Percentiles rank a stretch among this genome's conserved stretches.
phyloP scores from a whole-genome alignment of 2,329 filamentous ascomycete genomes.

The Ceratocystis albifundus region DNA sequence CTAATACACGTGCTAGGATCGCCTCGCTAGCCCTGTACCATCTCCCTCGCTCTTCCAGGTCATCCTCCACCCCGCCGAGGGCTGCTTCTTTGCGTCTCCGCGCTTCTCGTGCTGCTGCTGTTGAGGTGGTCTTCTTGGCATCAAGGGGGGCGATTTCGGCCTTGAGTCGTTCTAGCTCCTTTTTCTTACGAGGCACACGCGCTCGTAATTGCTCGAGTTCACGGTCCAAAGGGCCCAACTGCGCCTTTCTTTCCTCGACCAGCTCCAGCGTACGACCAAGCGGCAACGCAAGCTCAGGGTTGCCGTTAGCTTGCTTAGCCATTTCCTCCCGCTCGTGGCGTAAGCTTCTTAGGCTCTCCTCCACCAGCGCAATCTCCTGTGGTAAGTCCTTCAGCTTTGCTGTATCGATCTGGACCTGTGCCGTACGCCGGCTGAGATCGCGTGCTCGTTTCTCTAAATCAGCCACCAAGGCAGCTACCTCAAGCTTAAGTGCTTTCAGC shows the following conservation, averaged over 20 bases:
- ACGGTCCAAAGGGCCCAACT: constrained; percentile 47
- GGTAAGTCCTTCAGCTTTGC: constrained; percentile 42
- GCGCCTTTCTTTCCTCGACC: constrained; percentile 40
- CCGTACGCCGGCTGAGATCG: constrained; percentile 45
- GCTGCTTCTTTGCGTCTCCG: constrained; percentile 55
- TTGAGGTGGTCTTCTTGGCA: constrained; percentile 51
- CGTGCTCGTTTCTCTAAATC: constrained; percentile 57
- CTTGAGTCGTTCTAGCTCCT: constrained; percentile 54
- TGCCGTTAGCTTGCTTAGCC: constrained; percentile 25
- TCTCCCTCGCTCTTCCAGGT: constrained; percentile 61
- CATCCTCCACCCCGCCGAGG: constrained; percentile 50
- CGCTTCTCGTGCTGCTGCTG: constrained; percentile 58
- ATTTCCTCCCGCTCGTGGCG: constrained; percentile 32
- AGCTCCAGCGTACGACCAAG: constrained; percentile 46
- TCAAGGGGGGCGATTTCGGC: constrained; percentile 59
- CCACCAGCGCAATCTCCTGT: constrained; percentile 37
- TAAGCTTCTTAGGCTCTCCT: constrained; percentile 39
- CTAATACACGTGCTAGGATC: constrained; percentile 37
- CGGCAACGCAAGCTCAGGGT: constrained; percentile 41
- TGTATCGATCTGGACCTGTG: constrained; percentile 40
- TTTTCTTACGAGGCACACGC: constrained; percentile 52
- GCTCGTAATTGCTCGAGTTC: constrained; percentile 52
- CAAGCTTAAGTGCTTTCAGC: constrained; percentile 67
- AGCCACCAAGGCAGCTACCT: constrained; percentile 60
- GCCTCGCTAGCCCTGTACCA: constrained; percentile 64